A percentile compares a stretch with the other conserved stretches of the same genome.
These are phyloP conservation scores for Epichloe sp. DNA, from an alignment of 2,329 filamentous ascomycete species.

Conservation along the genomic window DNA sequence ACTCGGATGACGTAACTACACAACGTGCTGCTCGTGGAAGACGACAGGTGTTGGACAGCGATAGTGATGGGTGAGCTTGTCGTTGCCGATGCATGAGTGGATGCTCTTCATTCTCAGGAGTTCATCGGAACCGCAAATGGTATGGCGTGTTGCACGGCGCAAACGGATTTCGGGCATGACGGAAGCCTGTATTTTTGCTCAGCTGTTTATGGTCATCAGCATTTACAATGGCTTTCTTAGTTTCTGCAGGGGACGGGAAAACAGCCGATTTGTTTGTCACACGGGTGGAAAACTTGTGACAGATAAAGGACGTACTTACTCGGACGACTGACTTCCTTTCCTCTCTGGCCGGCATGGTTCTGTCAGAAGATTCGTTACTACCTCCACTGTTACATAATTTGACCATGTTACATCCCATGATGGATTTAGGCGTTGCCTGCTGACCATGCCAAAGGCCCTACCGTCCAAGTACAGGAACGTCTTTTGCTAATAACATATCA, in stretches of 20 bases:
- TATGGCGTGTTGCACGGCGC: neutral
- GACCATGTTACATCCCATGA: too few relatives aligned
- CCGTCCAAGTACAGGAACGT: too few relatives aligned
- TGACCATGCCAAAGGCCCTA: too few relatives aligned
- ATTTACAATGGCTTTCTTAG: neutral
- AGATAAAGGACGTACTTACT: too few relatives aligned
- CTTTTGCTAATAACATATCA: too few relatives aligned
- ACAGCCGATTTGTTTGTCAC: too few relatives aligned
- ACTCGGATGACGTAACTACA: conserved; percentile 9
- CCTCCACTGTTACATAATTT: too few relatives aligned
- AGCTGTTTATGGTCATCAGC: neutral
- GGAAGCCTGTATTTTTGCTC: neutral
- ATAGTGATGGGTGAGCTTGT: conserved; percentile 14
- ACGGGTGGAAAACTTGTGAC: too few relatives aligned
- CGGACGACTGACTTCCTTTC: too few relatives aligned
- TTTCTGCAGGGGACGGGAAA: neutral
- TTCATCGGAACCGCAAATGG: neutral
- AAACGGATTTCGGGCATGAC: neutral
- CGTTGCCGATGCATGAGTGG: neutral
- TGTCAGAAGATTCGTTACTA: too few relatives aligned
- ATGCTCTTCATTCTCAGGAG: neutral
- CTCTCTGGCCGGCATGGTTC: too few relatives aligned
- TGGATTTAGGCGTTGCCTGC: too few relatives aligned
- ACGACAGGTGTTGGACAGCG: conserved; percentile 18
- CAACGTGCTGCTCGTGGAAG: conserved; percentile 13